Evolutionary conservation across 805 yeast species (phyloP).

Genomic region (Candida pini): DNA sequence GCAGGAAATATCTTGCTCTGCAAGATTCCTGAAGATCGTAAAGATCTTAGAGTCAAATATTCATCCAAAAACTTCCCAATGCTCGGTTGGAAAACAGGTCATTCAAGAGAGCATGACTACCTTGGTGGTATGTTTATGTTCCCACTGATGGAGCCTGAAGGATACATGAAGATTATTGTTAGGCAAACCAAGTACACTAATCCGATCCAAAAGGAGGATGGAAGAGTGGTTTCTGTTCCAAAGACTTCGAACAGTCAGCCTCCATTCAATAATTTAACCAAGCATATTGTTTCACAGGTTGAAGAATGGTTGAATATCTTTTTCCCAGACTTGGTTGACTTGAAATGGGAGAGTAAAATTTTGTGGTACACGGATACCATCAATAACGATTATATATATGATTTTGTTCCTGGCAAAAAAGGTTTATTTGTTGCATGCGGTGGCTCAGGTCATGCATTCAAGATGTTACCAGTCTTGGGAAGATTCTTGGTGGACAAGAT

Average conservation of each 20-base stretch:
- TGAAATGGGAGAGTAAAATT: constrained; percentile 21
- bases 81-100: constrained; percentile 30
- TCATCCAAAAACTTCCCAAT: constrained; percentile 30
- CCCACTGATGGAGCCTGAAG: constrained; percentile 31
- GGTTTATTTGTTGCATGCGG: constrained; percentile 29
- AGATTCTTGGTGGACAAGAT: constrained; percentile 28
- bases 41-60: constrained; percentile 30
- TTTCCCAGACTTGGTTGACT: constrained; percentile 25
- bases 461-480: constrained; percentile 30
- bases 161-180: constrained; percentile 30
- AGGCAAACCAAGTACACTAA: constrained; percentile 33
- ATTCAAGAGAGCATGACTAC: constrained; percentile 25
- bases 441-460: constrained; percentile 33
- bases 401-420: constrained; percentile 28
- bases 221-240: constrained; percentile 27
- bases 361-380: constrained; percentile 31
- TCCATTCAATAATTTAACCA: constrained; percentile 21
- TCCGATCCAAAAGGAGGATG: constrained; percentile 20
- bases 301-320: constrained; percentile 21
- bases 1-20: constrained; percentile 32
- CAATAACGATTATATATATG: constrained; percentile 27
- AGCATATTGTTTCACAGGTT: constrained; percentile 22
- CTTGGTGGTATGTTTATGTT: constrained; percentile 31
- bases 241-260: constrained; percentile 21
- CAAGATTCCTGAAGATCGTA: constrained; percentile 32